Percentiles rank a stretch among this genome's conserved stretches.
These are phyloP conservation scores for Moringa oleifera DNA, from an alignment of 345 rosid genomes.

Conservation along the genomic window DNA sequence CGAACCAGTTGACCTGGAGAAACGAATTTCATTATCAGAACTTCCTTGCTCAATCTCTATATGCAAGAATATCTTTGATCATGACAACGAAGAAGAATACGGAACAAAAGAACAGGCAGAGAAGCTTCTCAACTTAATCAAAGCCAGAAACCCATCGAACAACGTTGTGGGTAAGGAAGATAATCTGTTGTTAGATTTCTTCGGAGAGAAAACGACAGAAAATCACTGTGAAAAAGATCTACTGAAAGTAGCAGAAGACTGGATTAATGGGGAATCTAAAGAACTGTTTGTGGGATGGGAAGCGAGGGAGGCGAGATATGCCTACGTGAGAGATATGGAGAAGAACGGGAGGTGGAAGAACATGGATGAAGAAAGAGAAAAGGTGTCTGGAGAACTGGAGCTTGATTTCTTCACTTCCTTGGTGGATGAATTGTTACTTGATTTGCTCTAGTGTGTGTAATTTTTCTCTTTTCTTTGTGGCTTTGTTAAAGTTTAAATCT, in stretches of 20 bases:
- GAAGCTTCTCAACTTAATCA: slow-evolving; percentile 17
- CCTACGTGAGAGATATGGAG: slow-evolving; percentile 51
- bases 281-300: slow-evolving; percentile 58
- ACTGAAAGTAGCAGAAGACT: slow-evolving; percentile 41
- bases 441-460: slow-evolving; percentile 26
- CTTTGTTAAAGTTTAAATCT: no score
- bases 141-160: slow-evolving; percentile 6
- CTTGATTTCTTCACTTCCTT: slow-evolving; percentile 37
- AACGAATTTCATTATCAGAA: slow-evolving; percentile 32
- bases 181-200: slow-evolving; percentile 39
- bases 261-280: slow-evolving; percentile 45
- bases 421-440: slow-evolving; percentile 50
- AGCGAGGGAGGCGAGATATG: slow-evolving; percentile 34
- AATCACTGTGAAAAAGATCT: not conserved
- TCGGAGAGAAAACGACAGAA: slow-evolving; percentile 35
- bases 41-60: slow-evolving; percentile 3
- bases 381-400: slow-evolving; percentile 41
- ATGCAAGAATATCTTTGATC: not conserved
- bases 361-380: slow-evolving; percentile 26
- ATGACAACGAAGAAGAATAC: slow-evolving; percentile 11
- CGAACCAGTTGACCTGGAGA: slow-evolving; percentile 59
- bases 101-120: not conserved
- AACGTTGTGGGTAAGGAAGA: slow-evolving; percentile 20
- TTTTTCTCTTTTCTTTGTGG: no score
- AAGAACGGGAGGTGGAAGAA: slow-evolving; percentile 30